Evolutionary conservation across 495 filamentous ascomycete species (phyloP), one percentile per base, ranked within the genome.

Genomic region (Jackrogersella multiformis): DNA sequence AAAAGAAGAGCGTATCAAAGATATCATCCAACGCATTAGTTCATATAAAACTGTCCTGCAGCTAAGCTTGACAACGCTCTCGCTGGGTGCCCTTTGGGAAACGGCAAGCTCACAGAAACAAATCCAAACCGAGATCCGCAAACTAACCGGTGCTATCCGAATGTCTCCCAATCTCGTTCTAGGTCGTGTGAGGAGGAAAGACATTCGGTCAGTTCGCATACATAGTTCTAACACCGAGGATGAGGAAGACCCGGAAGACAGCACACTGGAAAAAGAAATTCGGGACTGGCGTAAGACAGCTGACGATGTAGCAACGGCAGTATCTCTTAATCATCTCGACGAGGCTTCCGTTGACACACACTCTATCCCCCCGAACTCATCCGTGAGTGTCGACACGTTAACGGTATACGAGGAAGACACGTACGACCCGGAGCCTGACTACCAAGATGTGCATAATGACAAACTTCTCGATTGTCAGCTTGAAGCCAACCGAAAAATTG

Each of bases 1-100:
- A 0, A 70, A 68, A 18, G 48, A 63, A 21, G 61, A 72, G 26
- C 61, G 61, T 5, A 44, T 56, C 4, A 54, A 44, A 16, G 41
- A 73, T 18, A 35, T 71, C 2, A n/a, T 63, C n/a, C 53, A 57
- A 18, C 68, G 55, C 21, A 60, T 73, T 28, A 34, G 12, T 21
- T 69, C 71, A 28, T 71, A 73, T 21, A 66, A 55, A 12, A 45
- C 51, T 32, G 26, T 73, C 34, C 42, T 73, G 5, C 64, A 73
- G 6, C 18, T 73, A 9, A 73, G 68, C 55, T 28, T 73, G 8
- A 56, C 32, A 7, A 69, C 61, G 9, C 48, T 73, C 18, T 63
- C 68, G 7, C 49, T 73, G 18, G 53, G 64, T 23, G 56, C 49
- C 7, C 45, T 69, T 21, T 68, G 46, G 53, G 46, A 73, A 16